A percentile compares a stretch with the other conserved stretches of the same genome.
Evolutionary conservation across 768 basidiomycete species (phyloP).

Genomic region (Phlegmacium glaucopus): DNA sequence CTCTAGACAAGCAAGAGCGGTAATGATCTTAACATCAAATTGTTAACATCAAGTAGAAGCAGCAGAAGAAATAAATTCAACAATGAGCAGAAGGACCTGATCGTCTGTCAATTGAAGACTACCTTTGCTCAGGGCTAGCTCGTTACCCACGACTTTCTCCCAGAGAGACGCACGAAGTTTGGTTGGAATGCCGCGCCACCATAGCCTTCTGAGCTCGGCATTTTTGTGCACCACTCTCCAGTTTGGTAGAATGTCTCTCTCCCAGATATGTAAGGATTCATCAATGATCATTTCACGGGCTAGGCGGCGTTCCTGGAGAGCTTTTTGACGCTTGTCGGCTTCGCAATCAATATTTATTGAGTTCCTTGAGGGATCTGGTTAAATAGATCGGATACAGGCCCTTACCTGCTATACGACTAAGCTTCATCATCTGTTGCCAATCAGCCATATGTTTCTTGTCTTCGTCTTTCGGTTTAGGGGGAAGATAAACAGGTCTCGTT

Average conservation of each 20-base stretch:
- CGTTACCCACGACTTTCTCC: constrained; percentile 84
- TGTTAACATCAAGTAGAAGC: constrained; percentile 3
- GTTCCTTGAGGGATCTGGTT: not conserved
- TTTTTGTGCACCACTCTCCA: constrained; percentile 75
- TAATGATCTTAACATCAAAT: constrained; percentile 53
- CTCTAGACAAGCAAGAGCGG: constrained; percentile 67
- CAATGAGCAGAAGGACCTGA: constrained; percentile 12
- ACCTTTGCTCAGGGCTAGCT: constrained; percentile 82
- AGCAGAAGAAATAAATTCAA: constrained; percentile 1
- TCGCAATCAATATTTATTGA: constrained; percentile 1
- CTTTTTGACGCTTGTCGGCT: constrained; percentile 73
- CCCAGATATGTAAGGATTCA: constrained; percentile 71
- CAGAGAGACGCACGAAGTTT: constrained; percentile 79
- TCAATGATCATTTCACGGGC: constrained; percentile 67
- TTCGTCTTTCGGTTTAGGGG: constrained; percentile 75
- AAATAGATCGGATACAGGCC: no score
- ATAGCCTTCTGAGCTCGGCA: constrained; percentile 61
- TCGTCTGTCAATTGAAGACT: constrained; percentile 14
- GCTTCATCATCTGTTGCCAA: constrained; percentile 88
- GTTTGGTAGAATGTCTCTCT: constrained; percentile 75
- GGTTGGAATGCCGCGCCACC: constrained; percentile 89
- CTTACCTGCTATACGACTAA: constrained; percentile 70
- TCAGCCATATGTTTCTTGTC: constrained; percentile 81
- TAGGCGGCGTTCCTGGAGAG: constrained; percentile 57
- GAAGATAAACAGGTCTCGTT: constrained; percentile 82